Base-by-base conservation (phyloP, 2,329 filamentous ascomycete genomes). In the Diplocarpon mali region DNA sequence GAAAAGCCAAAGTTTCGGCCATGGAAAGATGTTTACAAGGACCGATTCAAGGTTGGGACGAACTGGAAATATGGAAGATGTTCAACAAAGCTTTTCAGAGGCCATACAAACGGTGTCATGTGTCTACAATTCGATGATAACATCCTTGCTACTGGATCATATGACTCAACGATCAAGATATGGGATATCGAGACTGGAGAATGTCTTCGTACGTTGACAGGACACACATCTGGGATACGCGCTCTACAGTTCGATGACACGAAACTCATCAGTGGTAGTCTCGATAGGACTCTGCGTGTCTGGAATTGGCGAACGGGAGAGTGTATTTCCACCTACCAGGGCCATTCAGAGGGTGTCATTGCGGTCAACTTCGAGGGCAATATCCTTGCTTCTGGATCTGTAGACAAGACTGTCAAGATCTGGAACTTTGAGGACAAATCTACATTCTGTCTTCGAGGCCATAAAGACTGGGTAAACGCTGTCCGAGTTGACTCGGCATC, bases 11-110 rank as follows among this genome's bases (percentile, higher is more conserved):
- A 70, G 50, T 73, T 72, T 40, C 67, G 87, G 27, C 88, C 83
- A 0, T 98, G 92, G 92, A 98, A 98, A 65, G 88, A 94, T 49
- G 86, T 98, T 1, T 98, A 98, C 68, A 85, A 87, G 52, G 90
- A 95, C 62, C 78, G 86, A 13, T 96, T 90, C 71, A 92, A 90
- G 62, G 88, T 98, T 38, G 90, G 92, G 41, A 92, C 83, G 48
- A 96, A 96, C 63, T 98, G 92, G 92, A 94, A 95, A 63, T 88
- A 94, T 52, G 90, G 92, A 3, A 80, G 90, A 31, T 96, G 83
- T 66, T 81, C 81, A 6, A 83, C 85, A 54, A 88, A 83, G 60
- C 78, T 84, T 11, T 87, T 98, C 64, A 82, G 81, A 55, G 90
- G 89, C 1, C 83, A 96, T 64, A 81, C 77, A 10, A 95, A 95